Percentiles rank a stretch among this genome's conserved stretches.
phyloP scores from a whole-genome alignment of 2,329 filamentous ascomycete genomes.

The Anthostomella pinea region DNA sequence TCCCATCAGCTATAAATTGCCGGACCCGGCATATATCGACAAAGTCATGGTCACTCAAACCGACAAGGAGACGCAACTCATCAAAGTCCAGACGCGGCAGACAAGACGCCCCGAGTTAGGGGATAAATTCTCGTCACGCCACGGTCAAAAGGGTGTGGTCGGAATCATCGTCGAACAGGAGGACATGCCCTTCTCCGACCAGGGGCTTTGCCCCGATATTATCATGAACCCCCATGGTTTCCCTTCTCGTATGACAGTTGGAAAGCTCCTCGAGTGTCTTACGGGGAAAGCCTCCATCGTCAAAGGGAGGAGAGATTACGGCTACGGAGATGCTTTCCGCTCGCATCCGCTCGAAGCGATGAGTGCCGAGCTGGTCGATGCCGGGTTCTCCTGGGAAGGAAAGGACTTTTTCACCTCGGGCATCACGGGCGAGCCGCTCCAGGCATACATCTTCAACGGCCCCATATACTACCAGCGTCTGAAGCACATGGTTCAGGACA shows the following conservation, averaged over 20 bases:
- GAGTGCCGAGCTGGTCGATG: conserved; percentile 76
- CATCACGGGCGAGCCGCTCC: conserved; percentile 89
- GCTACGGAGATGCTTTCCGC: conserved; percentile 76
- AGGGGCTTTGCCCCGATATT: conserved; percentile 90
- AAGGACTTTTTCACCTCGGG: conserved; percentile 96
- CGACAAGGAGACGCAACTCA: conserved; percentile 78
- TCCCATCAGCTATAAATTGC: conserved; percentile 74
- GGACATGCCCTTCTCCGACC: conserved; percentile 93
- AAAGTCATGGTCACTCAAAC: conserved; percentile 93
- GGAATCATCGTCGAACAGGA: conserved; percentile 96
- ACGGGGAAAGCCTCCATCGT: conserved; percentile 92
- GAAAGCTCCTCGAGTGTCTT: conserved; percentile 93
- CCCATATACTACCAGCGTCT: conserved; percentile 99
- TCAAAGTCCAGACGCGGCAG: conserved; percentile 96
- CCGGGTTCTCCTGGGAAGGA: conserved; percentile 94
- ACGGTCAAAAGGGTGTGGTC: conserved; percentile 97
- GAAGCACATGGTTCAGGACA: conserved; percentile 99
- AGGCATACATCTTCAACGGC: conserved; percentile 96
- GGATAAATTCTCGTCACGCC: conserved; percentile 97
- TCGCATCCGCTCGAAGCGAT: conserved; percentile 84
- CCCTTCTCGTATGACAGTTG: conserved; percentile 98
- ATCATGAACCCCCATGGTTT: conserved; percentile 99
- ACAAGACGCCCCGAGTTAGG: conserved; percentile 92
- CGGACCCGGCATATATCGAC: conserved; percentile 87
- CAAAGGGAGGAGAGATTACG: conserved; percentile 82